Evolutionary conservation across 1,284 basidiomycete species (phyloP), one percentile per base, ranked within the genome.

Genomic region (Mycena sp.): DNA sequence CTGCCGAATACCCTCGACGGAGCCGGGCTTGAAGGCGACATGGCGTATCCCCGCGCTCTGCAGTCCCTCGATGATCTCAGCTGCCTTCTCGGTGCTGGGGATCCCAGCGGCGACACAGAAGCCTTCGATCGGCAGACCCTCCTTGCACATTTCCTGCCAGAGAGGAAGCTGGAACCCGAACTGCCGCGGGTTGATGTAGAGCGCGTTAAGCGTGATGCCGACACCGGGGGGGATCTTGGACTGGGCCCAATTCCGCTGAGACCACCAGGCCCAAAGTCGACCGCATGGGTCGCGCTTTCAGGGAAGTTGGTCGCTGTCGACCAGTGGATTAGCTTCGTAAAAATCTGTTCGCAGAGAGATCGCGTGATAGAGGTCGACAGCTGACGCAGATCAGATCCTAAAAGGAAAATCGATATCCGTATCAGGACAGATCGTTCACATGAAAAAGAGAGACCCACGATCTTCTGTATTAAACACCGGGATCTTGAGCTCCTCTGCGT

Each of bases 131-230:
- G 97, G 98, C 16, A 97, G 82, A 65, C 97, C 97, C 77, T 99
- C 98, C 64, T 89, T 89, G 66, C 95, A 91, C 93, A 99, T 94
- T 80, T 98, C 93, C 76, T 96, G 93, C 96, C 96, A 99, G 29
- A 98, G 84, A 28, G 98, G 97, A 78, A 95, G 89, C 78, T 99
- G 97, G 91, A 99, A 98, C 37, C 87, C 85, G 79, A 98, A 99
- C 75, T 99, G 97, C 68, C 94, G 92, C 71, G 95, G 97, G 79
- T 99, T 99, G 86, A 99, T 99, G 80, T 99, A 99, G 26, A 99
- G 88, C 17, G 95, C 85, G 81, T 99, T 99, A 65, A 99, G 85
- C 1, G 97, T 97, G 71, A 99, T 83, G 60, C 96, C 96, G 61
- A 96, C 89, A 62, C 96, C 96, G 17, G 90, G 83, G 45, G 94